These are phyloP conservation scores for Leptomonas pyrrhocoris DNA, from an alignment of 208 protist genomes.

Conservation along the genomic window DNA sequence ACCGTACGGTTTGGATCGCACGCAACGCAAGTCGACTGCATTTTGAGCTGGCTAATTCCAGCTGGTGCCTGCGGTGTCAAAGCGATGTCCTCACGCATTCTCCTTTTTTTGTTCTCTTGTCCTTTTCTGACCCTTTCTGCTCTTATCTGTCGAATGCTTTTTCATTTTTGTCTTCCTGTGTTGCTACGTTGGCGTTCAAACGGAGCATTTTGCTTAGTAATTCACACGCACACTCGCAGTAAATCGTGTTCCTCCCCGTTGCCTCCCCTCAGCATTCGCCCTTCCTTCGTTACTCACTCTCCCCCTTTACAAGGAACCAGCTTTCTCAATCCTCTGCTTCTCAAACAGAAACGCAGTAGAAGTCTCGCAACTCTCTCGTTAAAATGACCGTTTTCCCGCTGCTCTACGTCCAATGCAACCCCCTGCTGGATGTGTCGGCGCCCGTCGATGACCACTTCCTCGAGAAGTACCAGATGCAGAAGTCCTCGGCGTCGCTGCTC, in stretches of 20 bases:
- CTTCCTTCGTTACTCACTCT: no score
- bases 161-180: neutral
- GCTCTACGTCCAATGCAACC: conserved; percentile 95
- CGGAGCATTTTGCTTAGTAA: no score
- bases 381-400: conserved; percentile 28
- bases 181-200: no score
- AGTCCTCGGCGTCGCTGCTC: conserved; percentile 93
- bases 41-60: no score
- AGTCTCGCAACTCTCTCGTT: neutral
- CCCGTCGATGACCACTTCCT: conserved; percentile 91
- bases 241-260: no score
- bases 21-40: no score
- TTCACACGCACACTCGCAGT: no score
- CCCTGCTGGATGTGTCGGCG: conserved; percentile 98
- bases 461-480: conserved; percentile 90
- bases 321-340: neutral
- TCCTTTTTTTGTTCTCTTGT: conserved; percentile 6
- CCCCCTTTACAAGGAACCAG: neutral
- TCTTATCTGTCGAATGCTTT: neutral
- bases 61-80: no score
- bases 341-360: neutral
- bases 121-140: neutral
- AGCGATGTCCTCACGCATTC: no score
- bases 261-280: no score
- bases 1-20: no score